Base-by-base conservation (phyloP, 805 yeast genomes). In the Candida michaelii region DNA sequence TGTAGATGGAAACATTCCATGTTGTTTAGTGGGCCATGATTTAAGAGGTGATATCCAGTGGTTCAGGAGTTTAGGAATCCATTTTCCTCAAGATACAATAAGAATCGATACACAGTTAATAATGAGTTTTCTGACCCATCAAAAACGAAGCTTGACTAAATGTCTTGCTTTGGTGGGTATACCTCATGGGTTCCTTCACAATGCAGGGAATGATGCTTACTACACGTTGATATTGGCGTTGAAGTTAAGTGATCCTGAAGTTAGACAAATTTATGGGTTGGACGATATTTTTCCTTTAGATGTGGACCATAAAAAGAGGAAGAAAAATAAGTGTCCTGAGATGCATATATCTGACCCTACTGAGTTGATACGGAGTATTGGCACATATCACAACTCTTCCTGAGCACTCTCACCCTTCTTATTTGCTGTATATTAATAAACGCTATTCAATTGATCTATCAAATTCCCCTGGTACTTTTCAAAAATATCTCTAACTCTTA, bases 191-290 rank as follows among this genome's bases (percentile, higher is more conserved):
- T 72, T 67, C 48, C 57, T 83, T 32, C 89, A 83, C 55, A 83
- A 83, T 53, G 89, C 85, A 3, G 86, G 84, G 4, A 83, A 83
- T 53, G 89, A 83, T 56, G 78, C 86, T 6, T 77, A 79, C 49
- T 80, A 70, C 47, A 83, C 89, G 0, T 55, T 82, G 30, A 42
- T 74, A 27, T 56, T 77, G 14, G 69, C 76, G n/a, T 46, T 80
- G 55, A 69, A 69, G 35, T 51, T 80, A 46, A 62, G 76, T 34
- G 85, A 81, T 15, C 46, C 46, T 16, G 27, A 43, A 18, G 38
- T 27, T 4, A 16, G 44, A 14, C 24, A 39, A 15, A 14, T 40
- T 8, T 36, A 30, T 33, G 35, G 39, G 6, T 19, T 43, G 12
- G 46, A 43, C 24, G 39, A 36, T 31, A 25, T 14, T 5, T 42